Base-by-base conservation (phyloP, 495 filamentous ascomycete species). In the Bacidia gigantensis region DNA sequence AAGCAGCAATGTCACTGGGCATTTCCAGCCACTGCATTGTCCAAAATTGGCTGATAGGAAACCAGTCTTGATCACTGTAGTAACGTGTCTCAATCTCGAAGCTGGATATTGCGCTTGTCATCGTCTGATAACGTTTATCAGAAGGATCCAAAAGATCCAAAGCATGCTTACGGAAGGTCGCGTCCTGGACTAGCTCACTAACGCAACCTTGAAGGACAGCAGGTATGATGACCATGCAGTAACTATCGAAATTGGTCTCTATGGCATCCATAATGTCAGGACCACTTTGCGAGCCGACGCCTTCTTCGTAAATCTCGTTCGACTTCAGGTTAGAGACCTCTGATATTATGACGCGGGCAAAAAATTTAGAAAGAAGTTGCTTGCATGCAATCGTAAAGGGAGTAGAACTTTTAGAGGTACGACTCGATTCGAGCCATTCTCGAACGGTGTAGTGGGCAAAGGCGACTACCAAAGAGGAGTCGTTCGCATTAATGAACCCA, bases 371-470 rank as follows among this genome's bases (percentile, higher is more conserved):
- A 1, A 12, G 5, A 10, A n/a, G n/a, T n/a, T n/a, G 11, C 23
- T 29, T 26, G 24, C 18, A 2, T 21, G 39, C 25, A 26, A 45
- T 22, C 10, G 14, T 26, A n/a, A n/a, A 22, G 2, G 38, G 21
- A 40, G 20, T 40, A 24, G 26, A 3, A 48, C 21, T 39, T 12
- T 18, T 47, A 20, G 3, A 50, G 17, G 21, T 3, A 17, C 38
- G 35, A 29, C 18, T 42, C 12, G 58, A 58, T 23, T 62, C 63
- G n/a, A 65, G 55, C 20, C 63, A 67, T 50, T 67, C 65, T 25
- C 52, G 60, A 14, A 67, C 65, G 26, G 63, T 65, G 45, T 64
- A 67, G 43, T 65, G 65, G 32, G 63, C 58, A 23, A 64, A 52
- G 50, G 24, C 18, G 43, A 20, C 10, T 1, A 38, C 25, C 24